These are phyloP conservation scores for Alternaria sp. DNA, from an alignment of 2,329 filamentous ascomycete species.

Conservation along the genomic window DNA sequence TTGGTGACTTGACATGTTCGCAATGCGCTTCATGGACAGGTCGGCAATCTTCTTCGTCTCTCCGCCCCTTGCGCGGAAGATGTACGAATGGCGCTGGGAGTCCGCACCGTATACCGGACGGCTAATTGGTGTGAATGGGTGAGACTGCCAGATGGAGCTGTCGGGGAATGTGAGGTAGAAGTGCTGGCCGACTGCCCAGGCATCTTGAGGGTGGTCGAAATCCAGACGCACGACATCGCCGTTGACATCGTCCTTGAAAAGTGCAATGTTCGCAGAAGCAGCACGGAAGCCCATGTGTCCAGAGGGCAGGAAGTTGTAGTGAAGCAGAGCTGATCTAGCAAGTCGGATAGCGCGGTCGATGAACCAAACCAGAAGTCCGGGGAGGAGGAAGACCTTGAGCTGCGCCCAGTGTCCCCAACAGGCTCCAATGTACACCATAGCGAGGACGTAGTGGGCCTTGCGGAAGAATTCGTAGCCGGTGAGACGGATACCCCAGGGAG, in stretches of 20 bases:
- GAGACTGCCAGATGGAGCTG: conserved; percentile 72
- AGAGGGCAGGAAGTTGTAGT: conserved; percentile 52
- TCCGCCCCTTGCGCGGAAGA: conserved; percentile 44
- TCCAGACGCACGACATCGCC: conserved; percentile 66
- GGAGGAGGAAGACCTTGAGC: conserved; percentile 51
- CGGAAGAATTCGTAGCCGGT: conserved; percentile 81
- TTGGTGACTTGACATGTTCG: conserved; percentile 24
- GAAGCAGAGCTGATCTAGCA: conserved; percentile 64
- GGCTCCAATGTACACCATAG: conserved; percentile 75
- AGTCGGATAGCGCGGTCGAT: conserved; percentile 68
- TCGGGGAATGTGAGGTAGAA: conserved; percentile 74
- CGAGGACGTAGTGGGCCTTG: conserved; percentile 74
- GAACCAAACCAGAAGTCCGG: conserved; percentile 68
- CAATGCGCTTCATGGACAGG: conserved; percentile 34
- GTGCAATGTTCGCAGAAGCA: conserved; percentile 33
- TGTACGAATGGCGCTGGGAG: conserved; percentile 40
- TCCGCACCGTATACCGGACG: conserved; percentile 31
- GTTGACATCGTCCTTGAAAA: conserved; percentile 53
- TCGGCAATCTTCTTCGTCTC: conserved; percentile 44
- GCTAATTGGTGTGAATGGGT: conserved; percentile 64
- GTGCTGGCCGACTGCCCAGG: conserved; percentile 72
- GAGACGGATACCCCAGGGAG: conserved; percentile 63
- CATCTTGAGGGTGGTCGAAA: conserved; percentile 65
- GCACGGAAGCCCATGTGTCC: conserved; percentile 41
- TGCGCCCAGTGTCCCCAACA: conserved; percentile 77